Evolutionary conservation across 1,284 basidiomycete genomes (phyloP).

Genomic region (Dichomitus squalens): DNA sequence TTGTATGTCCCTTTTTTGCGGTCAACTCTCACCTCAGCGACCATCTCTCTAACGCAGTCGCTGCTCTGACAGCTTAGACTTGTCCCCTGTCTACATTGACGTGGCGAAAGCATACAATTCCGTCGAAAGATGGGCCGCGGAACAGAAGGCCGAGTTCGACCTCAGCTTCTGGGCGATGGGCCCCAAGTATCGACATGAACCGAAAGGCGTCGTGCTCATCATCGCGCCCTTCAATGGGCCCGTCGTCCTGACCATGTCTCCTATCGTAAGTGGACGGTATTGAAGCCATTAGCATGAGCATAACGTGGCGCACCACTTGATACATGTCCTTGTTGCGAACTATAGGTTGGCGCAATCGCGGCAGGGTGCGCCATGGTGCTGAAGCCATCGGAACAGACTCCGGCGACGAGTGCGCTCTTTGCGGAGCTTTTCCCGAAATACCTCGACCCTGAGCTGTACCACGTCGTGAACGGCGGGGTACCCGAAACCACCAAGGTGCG

Average conservation of each 20-base stretch:
- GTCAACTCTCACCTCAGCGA: background rate
- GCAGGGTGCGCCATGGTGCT: slow-evolving; percentile 77
- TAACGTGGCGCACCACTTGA: too few species aligned
- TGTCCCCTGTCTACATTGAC: slow-evolving; percentile 57
- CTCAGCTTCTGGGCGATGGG: slow-evolving; percentile 54
- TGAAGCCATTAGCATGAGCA: background rate
- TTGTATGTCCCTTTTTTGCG: slow-evolving; percentile 48
- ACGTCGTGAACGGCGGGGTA: slow-evolving; percentile 77
- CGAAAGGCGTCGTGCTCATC: slow-evolving; percentile 74
- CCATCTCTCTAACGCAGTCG: too few species aligned
- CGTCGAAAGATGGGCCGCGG: slow-evolving; percentile 77
- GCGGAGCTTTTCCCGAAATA: slow-evolving; percentile 83
- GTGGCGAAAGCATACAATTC: slow-evolving; percentile 62
- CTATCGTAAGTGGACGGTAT: slow-evolving; percentile 45
- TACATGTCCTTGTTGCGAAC: background rate
- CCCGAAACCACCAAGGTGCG: slow-evolving; percentile 72
- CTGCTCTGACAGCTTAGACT: slow-evolving; percentile 38
- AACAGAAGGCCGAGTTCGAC: slow-evolving; percentile 61
- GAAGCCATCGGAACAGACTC: slow-evolving; percentile 83
- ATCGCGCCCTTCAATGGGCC: slow-evolving; percentile 58
- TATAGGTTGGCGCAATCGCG: slow-evolving; percentile 78
- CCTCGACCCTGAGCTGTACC: slow-evolving; percentile 71
- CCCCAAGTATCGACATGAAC: slow-evolving; percentile 69
- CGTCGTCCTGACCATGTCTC: slow-evolving; percentile 51
- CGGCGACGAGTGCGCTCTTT: slow-evolving; percentile 68